These are phyloP conservation scores for Diaporthe citrichinensis DNA, from an alignment of 2,329 filamentous ascomycete species.

Conservation along the genomic window DNA sequence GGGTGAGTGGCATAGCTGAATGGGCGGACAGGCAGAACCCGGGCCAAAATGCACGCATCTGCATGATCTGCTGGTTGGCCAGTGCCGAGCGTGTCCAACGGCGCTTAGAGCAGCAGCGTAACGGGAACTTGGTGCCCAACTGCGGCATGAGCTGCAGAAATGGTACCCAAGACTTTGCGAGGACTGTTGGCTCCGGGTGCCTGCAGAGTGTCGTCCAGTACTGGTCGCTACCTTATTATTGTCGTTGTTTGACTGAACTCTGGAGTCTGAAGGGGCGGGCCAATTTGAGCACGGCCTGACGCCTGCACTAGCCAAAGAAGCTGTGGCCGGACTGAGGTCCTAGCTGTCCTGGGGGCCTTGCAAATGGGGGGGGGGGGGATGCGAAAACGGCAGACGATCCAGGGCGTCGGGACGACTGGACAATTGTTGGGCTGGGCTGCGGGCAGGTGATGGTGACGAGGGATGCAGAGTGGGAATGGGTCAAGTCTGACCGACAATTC, in stretches of 20 bases:
- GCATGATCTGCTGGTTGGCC: constrained; percentile 4
- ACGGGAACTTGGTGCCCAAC: constrained; percentile 47
- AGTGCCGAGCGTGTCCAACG: constrained; percentile 23
- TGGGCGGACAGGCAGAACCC: background rate
- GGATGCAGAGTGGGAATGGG: constrained; percentile 17
- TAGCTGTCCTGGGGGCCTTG: background rate
- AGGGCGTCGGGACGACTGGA: constrained; percentile 15
- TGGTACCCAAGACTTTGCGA: constrained; percentile 38
- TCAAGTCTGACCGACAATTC: constrained; percentile 32
- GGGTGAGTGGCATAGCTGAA: background rate
- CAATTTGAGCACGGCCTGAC: background rate
- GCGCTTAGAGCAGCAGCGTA: constrained; percentile 31
- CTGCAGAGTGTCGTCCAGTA: constrained; percentile 1
- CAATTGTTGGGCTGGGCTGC: constrained; percentile 24
- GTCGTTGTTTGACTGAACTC: background rate
- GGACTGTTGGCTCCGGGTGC: background rate
- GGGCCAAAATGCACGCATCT: background rate
- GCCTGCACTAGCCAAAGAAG: constrained; percentile 8
- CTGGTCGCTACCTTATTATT: background rate
- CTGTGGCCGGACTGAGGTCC: constrained; percentile 11
- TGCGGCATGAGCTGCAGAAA: constrained; percentile 14
- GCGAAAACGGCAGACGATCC: background rate
- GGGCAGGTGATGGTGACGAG: constrained; percentile 1
- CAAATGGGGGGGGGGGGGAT: background rate
- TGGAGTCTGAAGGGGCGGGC: background rate